phyloP scores from a whole-genome alignment of 345 rosid genomes.

The Syzygium aqueum region DNA sequence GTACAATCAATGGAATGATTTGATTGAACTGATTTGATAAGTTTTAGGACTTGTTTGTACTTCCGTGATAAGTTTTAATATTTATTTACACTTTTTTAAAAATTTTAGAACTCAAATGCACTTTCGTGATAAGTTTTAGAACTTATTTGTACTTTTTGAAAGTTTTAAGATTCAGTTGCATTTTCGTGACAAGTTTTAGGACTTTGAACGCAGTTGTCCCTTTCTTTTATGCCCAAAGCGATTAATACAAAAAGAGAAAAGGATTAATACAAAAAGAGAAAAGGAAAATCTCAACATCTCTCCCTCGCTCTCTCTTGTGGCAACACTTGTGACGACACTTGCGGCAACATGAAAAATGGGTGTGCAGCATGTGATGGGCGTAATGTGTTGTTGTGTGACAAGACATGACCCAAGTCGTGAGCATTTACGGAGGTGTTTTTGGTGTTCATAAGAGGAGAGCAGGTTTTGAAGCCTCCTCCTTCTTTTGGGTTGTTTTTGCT shows the following conservation, averaged over 20 bases:
- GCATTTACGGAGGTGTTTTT: not conserved
- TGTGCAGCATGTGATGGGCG: not conserved
- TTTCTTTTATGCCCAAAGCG: not conserved
- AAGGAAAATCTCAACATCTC: not conserved
- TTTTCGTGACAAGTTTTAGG: too few relatives aligned
- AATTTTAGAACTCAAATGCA: too few relatives aligned
- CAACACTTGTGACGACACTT: not conserved
- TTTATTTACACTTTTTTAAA: too few relatives aligned
- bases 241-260: not conserved
- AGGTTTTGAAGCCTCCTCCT: not conserved
- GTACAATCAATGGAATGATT: too few relatives aligned
- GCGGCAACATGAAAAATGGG: not conserved
- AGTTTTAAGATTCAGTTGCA: too few relatives aligned
- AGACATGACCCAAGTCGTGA: not conserved
- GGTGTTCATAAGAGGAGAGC: not conserved
- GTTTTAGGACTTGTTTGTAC: too few relatives aligned
- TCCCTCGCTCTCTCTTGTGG: not conserved
- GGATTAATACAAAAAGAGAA: not conserved
- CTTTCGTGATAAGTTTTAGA: too few relatives aligned
- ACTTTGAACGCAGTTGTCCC: not conserved
- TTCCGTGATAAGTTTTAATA: too few relatives aligned
- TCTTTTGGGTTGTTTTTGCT: not conserved
- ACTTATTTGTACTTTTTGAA: too few relatives aligned
- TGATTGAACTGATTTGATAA: too few relatives aligned
- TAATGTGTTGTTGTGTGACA: not conserved